phyloP scores from a whole-genome alignment of 805 yeast genomes.

The Torulaspora quercuum region DNA sequence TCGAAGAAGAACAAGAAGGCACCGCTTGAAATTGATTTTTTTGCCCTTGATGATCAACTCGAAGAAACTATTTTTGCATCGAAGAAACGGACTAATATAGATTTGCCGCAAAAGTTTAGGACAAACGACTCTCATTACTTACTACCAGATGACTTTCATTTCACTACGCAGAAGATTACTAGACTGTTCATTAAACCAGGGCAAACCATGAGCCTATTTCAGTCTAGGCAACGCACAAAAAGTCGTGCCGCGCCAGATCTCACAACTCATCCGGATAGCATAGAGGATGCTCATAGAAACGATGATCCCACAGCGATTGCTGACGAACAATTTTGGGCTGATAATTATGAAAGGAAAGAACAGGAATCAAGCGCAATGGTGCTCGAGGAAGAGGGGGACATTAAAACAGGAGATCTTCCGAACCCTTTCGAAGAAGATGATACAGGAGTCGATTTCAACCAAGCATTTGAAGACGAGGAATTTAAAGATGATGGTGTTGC shows the following conservation, averaged over 20 bases:
- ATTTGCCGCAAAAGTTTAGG: slow-evolving; percentile 43
- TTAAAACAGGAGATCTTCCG: slow-evolving; percentile 25
- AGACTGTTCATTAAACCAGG: slow-evolving; percentile 67
- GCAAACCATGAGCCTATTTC: slow-evolving; percentile 40
- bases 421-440: slow-evolving; percentile 40
- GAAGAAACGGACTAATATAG: slow-evolving; percentile 37
- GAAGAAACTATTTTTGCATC: slow-evolving; percentile 43
- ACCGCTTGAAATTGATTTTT: slow-evolving; percentile 43
- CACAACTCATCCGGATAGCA: slow-evolving; percentile 9
- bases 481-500: slow-evolving; percentile 19
- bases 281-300: slow-evolving; percentile 8
- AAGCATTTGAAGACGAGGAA: slow-evolving; percentile 36
- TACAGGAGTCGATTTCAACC: slow-evolving; percentile 36
- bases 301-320: slow-evolving; percentile 40
- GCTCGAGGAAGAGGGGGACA: slow-evolving; percentile 29
- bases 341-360: slow-evolving; percentile 47
- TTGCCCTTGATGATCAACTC: slow-evolving; percentile 37
- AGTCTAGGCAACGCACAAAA: slow-evolving; percentile 10
- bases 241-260: slow-evolving; percentile 2
- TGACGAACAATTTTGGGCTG: slow-evolving; percentile 74
- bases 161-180: slow-evolving; percentile 64
- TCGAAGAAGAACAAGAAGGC: slow-evolving; percentile 35
- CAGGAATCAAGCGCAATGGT: slow-evolving; percentile 33
- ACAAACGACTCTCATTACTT: slow-evolving; percentile 44
- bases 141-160: slow-evolving; percentile 71